Conservation (phyloP, 2,329 filamentous ascomycete genomes). For the Zopfia rhizophila region DNA sequence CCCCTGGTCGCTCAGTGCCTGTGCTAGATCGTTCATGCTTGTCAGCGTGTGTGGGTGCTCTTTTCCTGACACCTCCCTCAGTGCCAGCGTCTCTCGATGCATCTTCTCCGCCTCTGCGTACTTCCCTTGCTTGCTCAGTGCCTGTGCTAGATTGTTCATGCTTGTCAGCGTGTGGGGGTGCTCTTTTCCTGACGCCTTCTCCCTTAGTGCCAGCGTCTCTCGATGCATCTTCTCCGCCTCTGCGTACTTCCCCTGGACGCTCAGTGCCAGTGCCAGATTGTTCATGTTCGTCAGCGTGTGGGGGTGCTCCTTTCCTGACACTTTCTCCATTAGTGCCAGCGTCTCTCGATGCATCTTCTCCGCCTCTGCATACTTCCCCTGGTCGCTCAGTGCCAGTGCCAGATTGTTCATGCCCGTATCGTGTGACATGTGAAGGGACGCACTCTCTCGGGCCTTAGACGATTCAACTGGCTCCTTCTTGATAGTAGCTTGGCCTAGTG, state of each 20-base stretch:
- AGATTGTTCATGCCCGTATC: conserved; percentile 21
- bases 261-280: conserved; percentile 11
- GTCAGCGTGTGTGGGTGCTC: conserved; percentile 18
- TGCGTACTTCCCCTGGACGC: conserved; percentile 7
- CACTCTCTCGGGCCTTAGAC: too few species aligned
- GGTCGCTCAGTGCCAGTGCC: not conserved
- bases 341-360: conserved; percentile 7
- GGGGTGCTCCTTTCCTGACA: conserved; percentile 15
- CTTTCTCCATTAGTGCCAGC: conserved; percentile 6
- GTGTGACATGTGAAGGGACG: too few species aligned
- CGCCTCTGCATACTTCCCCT: conserved; percentile 13
- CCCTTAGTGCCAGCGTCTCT: not conserved
- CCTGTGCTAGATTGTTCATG: conserved; percentile 23
- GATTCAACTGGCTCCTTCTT: too few species aligned
- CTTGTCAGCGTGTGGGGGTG: conserved; percentile 20
- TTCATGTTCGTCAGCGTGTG: conserved; percentile 13
- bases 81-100: too few species aligned
- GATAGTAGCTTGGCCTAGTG: too few species aligned
- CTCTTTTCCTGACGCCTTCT: conserved; percentile 6
- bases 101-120: conserved; percentile 5
- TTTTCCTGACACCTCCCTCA: conserved; percentile 2
- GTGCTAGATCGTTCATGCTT: conserved; percentile 16
- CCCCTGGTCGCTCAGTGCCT: conserved; percentile 1
- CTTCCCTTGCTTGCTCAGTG: conserved; percentile 21
- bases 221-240: conserved; percentile 12